Evolutionary conservation across 805 yeast genomes (phyloP), one percentile per base, ranked within the genome.

Genomic region (Metschnikowia cubensis): DNA sequence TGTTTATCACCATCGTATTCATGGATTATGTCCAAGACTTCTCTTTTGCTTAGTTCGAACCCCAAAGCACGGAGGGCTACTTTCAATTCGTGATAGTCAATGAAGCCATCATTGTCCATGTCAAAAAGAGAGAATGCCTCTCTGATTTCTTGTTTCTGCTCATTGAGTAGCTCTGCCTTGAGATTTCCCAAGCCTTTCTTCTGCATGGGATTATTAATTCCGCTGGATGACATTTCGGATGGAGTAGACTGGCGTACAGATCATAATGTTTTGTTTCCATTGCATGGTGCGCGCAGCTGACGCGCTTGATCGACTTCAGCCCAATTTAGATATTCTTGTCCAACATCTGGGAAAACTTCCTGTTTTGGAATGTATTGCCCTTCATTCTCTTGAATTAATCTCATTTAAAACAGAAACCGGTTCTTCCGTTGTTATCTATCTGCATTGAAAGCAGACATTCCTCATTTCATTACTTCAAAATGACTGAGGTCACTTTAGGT

Each of bases 21-120:
- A 47, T 83, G 85, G 42, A 94, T 84, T 20, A 89, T 78, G 44
- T 83, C 83, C 54, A 86, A 74, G 3, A 92, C 87, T 50, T 87
- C 89, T 54, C 83, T 78, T 59, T 90, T 83, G 29, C 86, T 71
- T 59, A 87, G 77, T 45, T 89, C 96, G 63, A 94, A 92, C 25
- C 97, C 98, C 37, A 94, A 74, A 0, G 99, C 99, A 48, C 96
- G 73, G 73, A 94, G 82, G 0, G 99, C 97, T 17, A 90, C 96
- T 68, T 89, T 91, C 56, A 89, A 74, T 60, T 92, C 98, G 62
- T 94, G 98, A 66, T 87, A 92, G 61, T 94, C 97, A 46, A 94
- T 75, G 56, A 76, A 79, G 3, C 97, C 96, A 65, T 94, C 98
- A 52, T 82, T 83, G 68, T 94, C 89, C 87, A 89, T 84, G 63